phyloP scores from a whole-genome alignment of 2,329 filamentous ascomycete species.

The Trichoderma lentiforme region DNA sequence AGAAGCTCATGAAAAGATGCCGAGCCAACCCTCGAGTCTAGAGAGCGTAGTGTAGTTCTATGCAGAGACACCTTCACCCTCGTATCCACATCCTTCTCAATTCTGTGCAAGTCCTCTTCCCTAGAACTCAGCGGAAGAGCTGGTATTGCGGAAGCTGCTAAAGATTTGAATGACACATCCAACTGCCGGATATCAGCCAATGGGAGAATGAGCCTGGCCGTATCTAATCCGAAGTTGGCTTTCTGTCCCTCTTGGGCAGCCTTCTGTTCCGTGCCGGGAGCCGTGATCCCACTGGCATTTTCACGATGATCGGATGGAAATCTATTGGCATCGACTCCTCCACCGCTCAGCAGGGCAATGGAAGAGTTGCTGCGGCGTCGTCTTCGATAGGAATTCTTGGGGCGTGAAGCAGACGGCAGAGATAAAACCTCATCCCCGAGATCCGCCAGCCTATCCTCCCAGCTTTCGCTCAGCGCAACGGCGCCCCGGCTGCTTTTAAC shows the following conservation, averaged over 20 bases:
- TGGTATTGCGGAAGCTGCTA: background rate
- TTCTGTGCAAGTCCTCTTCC: background rate
- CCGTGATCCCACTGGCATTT: background rate
- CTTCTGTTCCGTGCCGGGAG: background rate
- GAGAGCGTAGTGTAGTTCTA: background rate
- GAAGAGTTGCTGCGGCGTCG: slow-evolving; percentile 23
- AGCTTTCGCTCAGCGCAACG: slow-evolving; percentile 28
- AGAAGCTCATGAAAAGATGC: background rate
- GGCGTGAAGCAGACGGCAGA: slow-evolving; percentile 18
- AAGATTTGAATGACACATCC: background rate
- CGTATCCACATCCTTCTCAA: too few species aligned
- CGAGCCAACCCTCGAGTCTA: background rate
- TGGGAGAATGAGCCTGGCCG: background rate
- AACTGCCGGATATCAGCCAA: background rate
- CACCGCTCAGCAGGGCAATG: background rate
- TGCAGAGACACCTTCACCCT: background rate
- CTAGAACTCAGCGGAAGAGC: background rate
- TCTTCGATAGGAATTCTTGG: slow-evolving; percentile 30
- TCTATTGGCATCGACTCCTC: background rate
- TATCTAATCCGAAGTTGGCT: background rate
- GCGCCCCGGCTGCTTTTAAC: slow-evolving; percentile 33
- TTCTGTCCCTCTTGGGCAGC: background rate
- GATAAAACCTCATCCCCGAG: slow-evolving; percentile 28
- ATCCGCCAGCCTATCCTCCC: slow-evolving; percentile 22
- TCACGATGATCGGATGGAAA: background rate